Conservation (phyloP, 176 grass and related monocot species). For the Oryza nivara region DNA sequence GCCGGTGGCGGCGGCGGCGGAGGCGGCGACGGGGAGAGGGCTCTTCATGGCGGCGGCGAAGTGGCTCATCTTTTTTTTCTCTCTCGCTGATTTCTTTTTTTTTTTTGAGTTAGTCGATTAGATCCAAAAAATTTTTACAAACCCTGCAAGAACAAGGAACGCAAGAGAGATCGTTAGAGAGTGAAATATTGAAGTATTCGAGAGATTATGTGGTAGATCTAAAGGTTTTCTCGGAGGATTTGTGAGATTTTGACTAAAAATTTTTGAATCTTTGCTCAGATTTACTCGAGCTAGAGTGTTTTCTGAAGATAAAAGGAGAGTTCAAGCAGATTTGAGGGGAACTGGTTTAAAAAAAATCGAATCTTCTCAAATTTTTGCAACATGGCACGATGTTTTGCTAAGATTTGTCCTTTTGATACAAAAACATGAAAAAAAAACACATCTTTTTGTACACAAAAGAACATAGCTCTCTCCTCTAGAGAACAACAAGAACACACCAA, state of each 20-base stretch:
- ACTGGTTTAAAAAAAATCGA: neutral
- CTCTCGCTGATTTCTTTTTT: neutral
- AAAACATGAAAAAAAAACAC: neutral
- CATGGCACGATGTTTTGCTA: neutral
- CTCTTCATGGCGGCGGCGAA: conserved; percentile 73
- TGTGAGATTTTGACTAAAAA: neutral
- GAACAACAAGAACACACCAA: neutral
- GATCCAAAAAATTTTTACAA: conserved; percentile 41
- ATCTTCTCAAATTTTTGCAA: neutral
- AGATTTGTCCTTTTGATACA: neutral
- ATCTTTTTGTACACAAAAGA: neutral
- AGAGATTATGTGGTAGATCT: neutral
- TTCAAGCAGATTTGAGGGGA: neutral
- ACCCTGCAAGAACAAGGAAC: conserved; percentile 38
- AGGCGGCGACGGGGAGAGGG: conserved; percentile 54
- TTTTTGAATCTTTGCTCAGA: neutral
- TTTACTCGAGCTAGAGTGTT: neutral
- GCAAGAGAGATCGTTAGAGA: neutral
- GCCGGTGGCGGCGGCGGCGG: too few relatives aligned
- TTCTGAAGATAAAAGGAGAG: neutral
- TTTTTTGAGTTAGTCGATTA: conserved; percentile 51
- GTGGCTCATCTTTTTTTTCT: conserved; percentile 57
- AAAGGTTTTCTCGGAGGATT: neutral
- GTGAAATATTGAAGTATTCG: neutral
- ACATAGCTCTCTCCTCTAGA: neutral